phyloP scores from a whole-genome alignment of 129 eudicot genomes.

The Flaveria linearis region DNA sequence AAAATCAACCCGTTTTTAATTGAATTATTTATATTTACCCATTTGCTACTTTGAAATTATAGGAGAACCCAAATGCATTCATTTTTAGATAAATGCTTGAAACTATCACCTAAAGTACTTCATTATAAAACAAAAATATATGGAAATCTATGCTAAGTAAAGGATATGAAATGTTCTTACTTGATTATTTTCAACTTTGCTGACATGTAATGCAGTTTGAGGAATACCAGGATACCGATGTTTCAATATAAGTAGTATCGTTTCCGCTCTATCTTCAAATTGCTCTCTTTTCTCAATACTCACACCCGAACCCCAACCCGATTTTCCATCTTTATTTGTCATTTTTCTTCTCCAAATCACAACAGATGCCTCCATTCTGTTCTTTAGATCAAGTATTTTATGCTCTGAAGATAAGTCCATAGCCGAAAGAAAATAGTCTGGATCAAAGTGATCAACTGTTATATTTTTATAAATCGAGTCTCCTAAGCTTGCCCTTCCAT shows the following conservation, averaged over 20 bases:
- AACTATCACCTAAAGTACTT: too few species aligned
- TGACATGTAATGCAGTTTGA: conserved; percentile 72
- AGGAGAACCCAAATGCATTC: too few species aligned
- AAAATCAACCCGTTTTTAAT: too few species aligned
- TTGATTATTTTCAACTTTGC: conserved; percentile 83
- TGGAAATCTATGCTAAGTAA: not conserved
- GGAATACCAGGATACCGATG: conserved; percentile 84
- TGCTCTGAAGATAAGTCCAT: conserved; percentile 85
- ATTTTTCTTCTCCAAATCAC: conserved; percentile 94
- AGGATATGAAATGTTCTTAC: conserved; percentile 42
- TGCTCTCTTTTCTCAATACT: conserved; percentile 82
- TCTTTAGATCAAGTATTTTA: conserved; percentile 85
- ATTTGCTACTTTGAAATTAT: too few species aligned
- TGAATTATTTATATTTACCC: too few species aligned
- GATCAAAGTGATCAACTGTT: conserved; percentile 80
- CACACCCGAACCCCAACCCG: conserved; percentile 90
- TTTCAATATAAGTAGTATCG: conserved; percentile 71
- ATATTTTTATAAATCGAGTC: conserved; percentile 76
- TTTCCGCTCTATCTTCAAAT: conserved; percentile 95
- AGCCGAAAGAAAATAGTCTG: conserved; percentile 55
- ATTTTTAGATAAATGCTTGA: too few species aligned
- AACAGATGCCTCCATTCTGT: conserved; percentile 87
- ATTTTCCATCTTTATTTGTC: conserved; percentile 81
- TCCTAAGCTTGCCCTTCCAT: conserved; percentile 91
- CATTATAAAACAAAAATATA: not conserved